Base-by-base conservation (phyloP, 2,329 filamentous ascomycete genomes). In the Nemania abortiva region DNA sequence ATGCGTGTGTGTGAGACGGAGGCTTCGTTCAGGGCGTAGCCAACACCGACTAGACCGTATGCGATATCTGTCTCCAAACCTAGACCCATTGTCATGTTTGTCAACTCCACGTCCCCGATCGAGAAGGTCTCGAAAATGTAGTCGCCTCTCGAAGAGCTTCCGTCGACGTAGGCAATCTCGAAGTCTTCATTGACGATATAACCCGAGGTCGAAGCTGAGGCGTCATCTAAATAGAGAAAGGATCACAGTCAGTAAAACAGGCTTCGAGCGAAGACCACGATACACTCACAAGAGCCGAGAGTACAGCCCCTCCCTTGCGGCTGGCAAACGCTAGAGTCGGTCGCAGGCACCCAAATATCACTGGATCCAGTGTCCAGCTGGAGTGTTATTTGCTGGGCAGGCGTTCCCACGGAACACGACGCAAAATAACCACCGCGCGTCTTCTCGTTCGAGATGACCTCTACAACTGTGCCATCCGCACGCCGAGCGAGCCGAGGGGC, bases 361-460 rank as follows among this genome's bases (percentile, higher is more conserved):
- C 88, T 90, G 74, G 88, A 90, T 50, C 89, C 89, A 0, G 89
- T 91, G 78, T 91, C 89, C 53, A 91, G 82, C 76, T 90, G 87
- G 61, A 91, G 78, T 1, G 83, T 85, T 49, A 91, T 69, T 3
- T 84, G 78, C 74, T 91, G 89, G 13, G 80, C 78, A 0, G 89
- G 89, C 6, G 85, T 89, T 20, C 89, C 89, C 27, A 91, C 76
- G 29, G 81, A 79, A 69, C 89, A 85, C 24, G 84, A 84, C 20
- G 86, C 84, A 74, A 89, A 90, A 76, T 90, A 90, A 42, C 84
- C 81, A 42, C 87, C 87, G 55, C 80, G 74, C 7, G 73, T 72
- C 59, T 77, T 74, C 62, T 85, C 78, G 72, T 88, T 88, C 22
- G 74, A 76, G 61, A 88, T 82, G 54, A 80, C 71, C 57, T 83